Conservation (phyloP, 2,329 filamentous ascomycete genomes). For the Penicillium sp. region DNA sequence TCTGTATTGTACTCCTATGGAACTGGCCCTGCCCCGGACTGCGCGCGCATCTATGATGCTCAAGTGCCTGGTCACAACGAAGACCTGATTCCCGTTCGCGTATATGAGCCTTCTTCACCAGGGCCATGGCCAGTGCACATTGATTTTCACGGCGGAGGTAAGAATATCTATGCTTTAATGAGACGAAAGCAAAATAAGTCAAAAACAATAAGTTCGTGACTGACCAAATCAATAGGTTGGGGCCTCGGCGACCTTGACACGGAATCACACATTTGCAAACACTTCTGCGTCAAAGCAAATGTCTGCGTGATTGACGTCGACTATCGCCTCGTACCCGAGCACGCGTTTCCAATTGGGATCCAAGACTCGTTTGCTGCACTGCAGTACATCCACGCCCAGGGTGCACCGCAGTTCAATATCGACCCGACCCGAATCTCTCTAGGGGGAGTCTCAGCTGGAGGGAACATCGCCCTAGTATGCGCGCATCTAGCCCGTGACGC, state of each 20-base stretch:
- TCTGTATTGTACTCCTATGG: conserved; percentile 48
- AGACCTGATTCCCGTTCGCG: conserved; percentile 38
- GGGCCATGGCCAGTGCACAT: conserved; percentile 49
- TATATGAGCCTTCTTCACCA: conserved; percentile 44
- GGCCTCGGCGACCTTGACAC: conserved; percentile 51
- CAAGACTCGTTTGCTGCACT: conserved; percentile 52
- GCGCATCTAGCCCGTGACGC: conserved; percentile 44
- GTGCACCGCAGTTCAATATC: conserved; percentile 41
- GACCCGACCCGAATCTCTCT: conserved; percentile 41
- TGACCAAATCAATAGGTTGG: conserved; percentile 31
- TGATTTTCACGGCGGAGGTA: conserved; percentile 50
- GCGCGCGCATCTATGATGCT: conserved; percentile 41
- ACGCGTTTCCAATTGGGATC: conserved; percentile 48
- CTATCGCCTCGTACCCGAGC: conserved; percentile 54
- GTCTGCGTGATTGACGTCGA: conserved; percentile 52
- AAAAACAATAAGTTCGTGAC: too few species aligned
- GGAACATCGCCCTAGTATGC: conserved; percentile 26
- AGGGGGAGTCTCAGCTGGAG: conserved; percentile 46
- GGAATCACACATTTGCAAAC: conserved; percentile 50
- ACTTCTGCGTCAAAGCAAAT: conserved; percentile 45
- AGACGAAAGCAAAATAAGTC: too few species aligned
- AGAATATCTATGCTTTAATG: neutral
- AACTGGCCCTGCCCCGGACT: conserved; percentile 43
- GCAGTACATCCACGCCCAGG: conserved; percentile 39
- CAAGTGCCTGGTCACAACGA: conserved; percentile 34